A percentile compares a stretch with the other conserved stretches of the same genome.
These are phyloP conservation scores for Phytopythium helicoides DNA, from an alignment of 352 stramenopile species.

Conservation along the genomic window DNA sequence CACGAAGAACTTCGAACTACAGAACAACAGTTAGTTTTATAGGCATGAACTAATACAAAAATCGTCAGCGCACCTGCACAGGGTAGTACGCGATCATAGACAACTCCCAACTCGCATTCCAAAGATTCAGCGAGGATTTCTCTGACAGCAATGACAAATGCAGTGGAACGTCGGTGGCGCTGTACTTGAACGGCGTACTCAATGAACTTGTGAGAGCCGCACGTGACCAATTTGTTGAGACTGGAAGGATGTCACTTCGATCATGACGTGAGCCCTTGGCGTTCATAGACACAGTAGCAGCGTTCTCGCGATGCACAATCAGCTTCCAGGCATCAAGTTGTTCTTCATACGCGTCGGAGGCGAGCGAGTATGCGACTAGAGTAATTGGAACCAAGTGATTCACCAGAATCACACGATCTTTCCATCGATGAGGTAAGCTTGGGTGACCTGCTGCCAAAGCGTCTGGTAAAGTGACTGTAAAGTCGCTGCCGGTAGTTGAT, in stretches of 20 bases:
- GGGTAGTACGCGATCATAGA: slow-evolving; percentile 73
- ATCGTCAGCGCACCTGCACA: slow-evolving; percentile 52
- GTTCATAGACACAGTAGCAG: slow-evolving; percentile 18
- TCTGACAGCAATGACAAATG: slow-evolving; percentile 58
- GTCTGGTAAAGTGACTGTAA: slow-evolving; percentile 68
- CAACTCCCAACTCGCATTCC: slow-evolving; percentile 62
- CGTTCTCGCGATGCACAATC: slow-evolving; percentile 42
- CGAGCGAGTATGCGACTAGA: slow-evolving; percentile 94
- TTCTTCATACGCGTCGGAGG: slow-evolving; percentile 87
- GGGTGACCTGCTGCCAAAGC: slow-evolving; percentile 79
- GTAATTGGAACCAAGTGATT: slow-evolving; percentile 93
- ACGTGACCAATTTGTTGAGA: slow-evolving; percentile 72
- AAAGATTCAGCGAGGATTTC: slow-evolving; percentile 24
- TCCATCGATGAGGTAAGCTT: slow-evolving; percentile 85
- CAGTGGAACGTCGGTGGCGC: slow-evolving; percentile 48
- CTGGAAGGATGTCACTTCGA: slow-evolving; percentile 12
- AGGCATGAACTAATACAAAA: not conserved
- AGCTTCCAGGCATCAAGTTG: slow-evolving; percentile 67
- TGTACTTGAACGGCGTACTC: slow-evolving; percentile 66
- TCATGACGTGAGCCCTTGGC: slow-evolving; percentile 19
- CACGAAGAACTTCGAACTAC: slow-evolving; percentile 91
- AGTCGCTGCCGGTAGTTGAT: slow-evolving; percentile 61
- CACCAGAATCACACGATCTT: slow-evolving; percentile 90
- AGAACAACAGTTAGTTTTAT: not conserved
- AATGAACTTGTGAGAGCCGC: slow-evolving; percentile 49